Evolutionary conservation across 1,284 basidiomycete species (phyloP).

Genomic region (Ceratobasidium sp.): DNA sequence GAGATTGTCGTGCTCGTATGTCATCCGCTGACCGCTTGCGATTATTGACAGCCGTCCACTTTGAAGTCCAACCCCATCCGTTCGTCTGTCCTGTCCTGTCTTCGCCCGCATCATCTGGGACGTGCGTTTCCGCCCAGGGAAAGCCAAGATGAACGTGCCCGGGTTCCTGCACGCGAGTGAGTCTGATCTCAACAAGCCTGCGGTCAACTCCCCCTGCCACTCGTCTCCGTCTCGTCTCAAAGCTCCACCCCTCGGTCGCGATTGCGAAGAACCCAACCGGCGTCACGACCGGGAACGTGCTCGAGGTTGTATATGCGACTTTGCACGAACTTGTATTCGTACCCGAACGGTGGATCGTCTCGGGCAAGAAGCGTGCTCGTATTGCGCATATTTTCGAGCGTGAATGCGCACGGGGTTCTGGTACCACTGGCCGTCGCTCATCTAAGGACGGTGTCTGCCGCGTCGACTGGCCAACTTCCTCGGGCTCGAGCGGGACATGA

Average conservation of each 20-base stretch:
- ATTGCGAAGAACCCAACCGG: slow-evolving; percentile 45
- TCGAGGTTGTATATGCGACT: slow-evolving; percentile 45
- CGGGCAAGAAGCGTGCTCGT: slow-evolving; percentile 43
- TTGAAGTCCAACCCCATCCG: slow-evolving; percentile 37
- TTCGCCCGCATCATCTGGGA: slow-evolving; percentile 39
- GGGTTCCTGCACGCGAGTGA: slow-evolving; percentile 37
- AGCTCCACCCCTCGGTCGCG: slow-evolving; percentile 44
- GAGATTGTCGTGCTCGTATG: not conserved
- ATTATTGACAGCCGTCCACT: slow-evolving; percentile 27
- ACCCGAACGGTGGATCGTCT: slow-evolving; percentile 49
- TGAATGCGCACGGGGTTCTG: slow-evolving; percentile 39
- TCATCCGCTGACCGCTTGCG: not conserved
- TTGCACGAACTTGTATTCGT: slow-evolving; percentile 46
- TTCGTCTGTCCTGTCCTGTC: slow-evolving; percentile 16
- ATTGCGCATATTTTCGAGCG: slow-evolving; percentile 42
- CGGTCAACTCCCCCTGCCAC: slow-evolving; percentile 36
- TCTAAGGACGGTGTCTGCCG: slow-evolving; percentile 45
- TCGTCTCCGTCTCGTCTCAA: slow-evolving; percentile 45
- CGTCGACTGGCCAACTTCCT: slow-evolving; percentile 48
- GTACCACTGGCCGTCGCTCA: slow-evolving; percentile 36
- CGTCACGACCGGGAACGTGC: slow-evolving; percentile 46
- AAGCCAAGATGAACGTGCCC: slow-evolving; percentile 37
- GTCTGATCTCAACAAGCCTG: slow-evolving; percentile 40
- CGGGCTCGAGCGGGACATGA: slow-evolving; percentile 41
- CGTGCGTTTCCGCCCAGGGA: slow-evolving; percentile 34